Evolutionary conservation across 192 early-diverging fungal genomes (phyloP).

Genomic region (Hyaloraphidium curvatum): DNA sequence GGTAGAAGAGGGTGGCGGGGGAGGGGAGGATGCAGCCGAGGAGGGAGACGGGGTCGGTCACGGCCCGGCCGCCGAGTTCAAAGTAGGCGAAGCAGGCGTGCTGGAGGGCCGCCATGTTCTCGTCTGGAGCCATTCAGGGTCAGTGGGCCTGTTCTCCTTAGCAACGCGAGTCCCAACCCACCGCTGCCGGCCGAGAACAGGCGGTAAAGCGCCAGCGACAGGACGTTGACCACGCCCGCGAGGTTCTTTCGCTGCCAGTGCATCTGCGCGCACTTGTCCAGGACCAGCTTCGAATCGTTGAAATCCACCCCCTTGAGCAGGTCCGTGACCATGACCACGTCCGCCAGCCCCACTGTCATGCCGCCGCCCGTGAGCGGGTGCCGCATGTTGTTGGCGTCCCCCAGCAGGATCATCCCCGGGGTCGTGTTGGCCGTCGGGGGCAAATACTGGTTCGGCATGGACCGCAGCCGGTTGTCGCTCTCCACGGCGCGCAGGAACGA

Average conservation of each 20-base stretch:
- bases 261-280: slow-evolving; percentile 34
- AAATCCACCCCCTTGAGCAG: slow-evolving; percentile 33
- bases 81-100: slow-evolving; percentile 81
- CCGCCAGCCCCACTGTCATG: slow-evolving; percentile 92
- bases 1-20: slow-evolving; percentile 57
- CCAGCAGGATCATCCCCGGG: slow-evolving; percentile 59
- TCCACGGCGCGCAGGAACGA: neutral
- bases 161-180: neutral
- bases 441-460: slow-evolving; percentile 81
- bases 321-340: slow-evolving; percentile 55
- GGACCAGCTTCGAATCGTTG: slow-evolving; percentile 22
- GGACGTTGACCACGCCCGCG: slow-evolving; percentile 63
- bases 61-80: slow-evolving; percentile 56
- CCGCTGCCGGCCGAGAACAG: slow-evolving; percentile 69
- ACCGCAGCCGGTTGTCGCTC: slow-evolving; percentile 54
- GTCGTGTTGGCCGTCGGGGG: slow-evolving; percentile 46
- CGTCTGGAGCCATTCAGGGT: slow-evolving; percentile 21
- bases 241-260: slow-evolving; percentile 61
- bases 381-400: slow-evolving; percentile 92
- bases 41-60: slow-evolving; percentile 63
- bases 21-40: slow-evolving; percentile 45
- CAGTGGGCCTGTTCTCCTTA: neutral
- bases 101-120: slow-evolving; percentile 49
- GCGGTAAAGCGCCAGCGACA: slow-evolving; percentile 78
- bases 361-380: slow-evolving; percentile 91